A percentile compares a stretch with the other conserved stretches of the same genome.
Conservation (phyloP, 1,284 basidiomycete species). For the Boletellus deceptivus region DNA sequence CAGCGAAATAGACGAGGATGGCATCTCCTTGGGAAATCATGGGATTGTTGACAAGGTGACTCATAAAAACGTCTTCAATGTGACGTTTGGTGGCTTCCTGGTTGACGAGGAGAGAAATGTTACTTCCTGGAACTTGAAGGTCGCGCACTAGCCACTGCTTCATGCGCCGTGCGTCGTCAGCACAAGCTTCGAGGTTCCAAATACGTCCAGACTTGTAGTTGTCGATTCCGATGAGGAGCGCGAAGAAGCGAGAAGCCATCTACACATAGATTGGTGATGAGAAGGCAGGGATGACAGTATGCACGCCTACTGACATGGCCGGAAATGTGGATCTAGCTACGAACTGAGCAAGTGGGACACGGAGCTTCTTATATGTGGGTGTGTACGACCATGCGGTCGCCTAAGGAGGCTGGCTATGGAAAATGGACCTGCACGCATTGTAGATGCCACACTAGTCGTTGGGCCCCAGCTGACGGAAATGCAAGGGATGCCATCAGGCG, state of each 20-base stretch:
- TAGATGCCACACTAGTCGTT: conserved; percentile 6
- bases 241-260: conserved; percentile 54
- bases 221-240: conserved; percentile 63
- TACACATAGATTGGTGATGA: conserved; percentile 14
- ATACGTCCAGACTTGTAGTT: conserved; percentile 60
- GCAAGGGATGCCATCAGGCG: conserved; percentile 17
- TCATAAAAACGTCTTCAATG: conserved; percentile 58
- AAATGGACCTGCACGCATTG: conserved; percentile 1
- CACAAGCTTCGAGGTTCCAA: conserved; percentile 62
- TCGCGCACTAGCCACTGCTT: conserved; percentile 53
- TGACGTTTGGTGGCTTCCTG: conserved; percentile 54
- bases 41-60: conserved; percentile 58
- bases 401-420: neutral
- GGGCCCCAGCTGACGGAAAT: conserved; percentile 22
- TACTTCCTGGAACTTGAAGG: conserved; percentile 55
- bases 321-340: conserved; percentile 11
- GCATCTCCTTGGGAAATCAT: conserved; percentile 58
- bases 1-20: conserved; percentile 65
- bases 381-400: conserved; percentile 10
- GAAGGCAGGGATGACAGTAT: neutral
- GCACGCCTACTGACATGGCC: conserved; percentile 8
- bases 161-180: conserved; percentile 56
- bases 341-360: neutral
- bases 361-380: conserved; percentile 25
- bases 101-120: conserved; percentile 56